A percentile compares a stretch with the other conserved stretches of the same genome.
These are phyloP conservation scores for Cyclostephanos invisitatus DNA, from an alignment of 108 stramenopile species.

Conservation along the genomic window DNA sequence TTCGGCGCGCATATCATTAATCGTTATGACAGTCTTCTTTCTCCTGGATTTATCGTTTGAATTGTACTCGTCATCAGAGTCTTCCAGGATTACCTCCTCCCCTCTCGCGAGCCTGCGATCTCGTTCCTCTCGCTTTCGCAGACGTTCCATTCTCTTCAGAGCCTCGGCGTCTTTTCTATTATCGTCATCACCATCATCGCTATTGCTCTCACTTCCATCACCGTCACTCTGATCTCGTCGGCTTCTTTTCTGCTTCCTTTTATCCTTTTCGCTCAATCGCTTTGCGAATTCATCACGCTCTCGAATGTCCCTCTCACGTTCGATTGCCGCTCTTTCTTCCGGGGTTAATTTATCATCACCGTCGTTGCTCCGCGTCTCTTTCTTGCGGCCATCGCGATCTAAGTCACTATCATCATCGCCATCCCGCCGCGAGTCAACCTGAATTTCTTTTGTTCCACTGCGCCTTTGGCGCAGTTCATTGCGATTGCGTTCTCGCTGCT, in stretches of 20 bases:
- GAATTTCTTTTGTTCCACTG: slow-evolving; percentile 4
- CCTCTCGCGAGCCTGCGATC: slow-evolving; percentile 86
- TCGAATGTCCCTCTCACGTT: slow-evolving; percentile 80
- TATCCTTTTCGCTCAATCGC: slow-evolving; percentile 83
- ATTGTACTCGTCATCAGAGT: slow-evolving; percentile 49
- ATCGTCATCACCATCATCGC: slow-evolving; percentile 30
- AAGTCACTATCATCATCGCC: slow-evolving; percentile 12
- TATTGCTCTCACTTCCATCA: slow-evolving; percentile 23
- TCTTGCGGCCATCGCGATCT: slow-evolving; percentile 24
- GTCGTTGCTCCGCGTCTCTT: slow-evolving; percentile 5
- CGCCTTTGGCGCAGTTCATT: slow-evolving; percentile 30
- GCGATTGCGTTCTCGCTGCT: slow-evolving; percentile 30
- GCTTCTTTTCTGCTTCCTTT: slow-evolving; percentile 65
- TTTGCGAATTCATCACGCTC: slow-evolving; percentile 95
- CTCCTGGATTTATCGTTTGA: slow-evolving; percentile 8
- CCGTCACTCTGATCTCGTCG: slow-evolving; percentile 35
- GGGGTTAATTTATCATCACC: slow-evolving; percentile 43
- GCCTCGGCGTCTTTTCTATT: slow-evolving; percentile 25
- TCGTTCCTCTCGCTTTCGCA: slow-evolving; percentile 54
- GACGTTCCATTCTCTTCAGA: slow-evolving; percentile 31
- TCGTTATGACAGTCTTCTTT: slow-evolving; percentile 51
- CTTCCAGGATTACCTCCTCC: slow-evolving; percentile 72
- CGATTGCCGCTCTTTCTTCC: slow-evolving; percentile 70
- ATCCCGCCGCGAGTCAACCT: background rate
- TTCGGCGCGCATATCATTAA: slow-evolving; percentile 79